Evolutionary conservation across 371 early-diverging fungal species (phyloP).

Genomic region (Mortierella sp.): DNA sequence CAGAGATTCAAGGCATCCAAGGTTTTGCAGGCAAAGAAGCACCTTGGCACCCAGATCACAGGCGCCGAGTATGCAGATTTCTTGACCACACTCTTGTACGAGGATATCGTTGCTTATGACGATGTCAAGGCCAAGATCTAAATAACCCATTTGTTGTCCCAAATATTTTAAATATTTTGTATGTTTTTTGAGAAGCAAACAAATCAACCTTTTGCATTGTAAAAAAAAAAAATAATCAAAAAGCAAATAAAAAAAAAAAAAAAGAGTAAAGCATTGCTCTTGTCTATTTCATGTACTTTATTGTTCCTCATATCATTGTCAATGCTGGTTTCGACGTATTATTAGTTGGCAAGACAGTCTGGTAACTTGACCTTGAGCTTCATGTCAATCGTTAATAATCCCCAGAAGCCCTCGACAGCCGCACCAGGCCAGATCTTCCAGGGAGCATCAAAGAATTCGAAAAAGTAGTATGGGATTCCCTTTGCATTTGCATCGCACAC

Average conservation of each 20-base stretch:
- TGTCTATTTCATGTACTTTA: neutral
- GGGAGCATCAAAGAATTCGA: constrained; percentile 77
- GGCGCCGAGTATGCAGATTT: constrained; percentile 93
- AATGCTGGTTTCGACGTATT: neutral
- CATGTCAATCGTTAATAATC: constrained; percentile 62
- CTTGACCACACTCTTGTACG: constrained; percentile 88
- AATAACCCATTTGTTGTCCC: constrained; percentile 2
- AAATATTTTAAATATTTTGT: neutral
- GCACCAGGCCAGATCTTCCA: constrained; percentile 74
- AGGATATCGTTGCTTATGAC: constrained; percentile 70
- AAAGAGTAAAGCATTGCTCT: neutral
- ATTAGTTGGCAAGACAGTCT: constrained; percentile 55
- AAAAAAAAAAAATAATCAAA: constrained; percentile 6
- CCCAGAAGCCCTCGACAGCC: constrained; percentile 75
- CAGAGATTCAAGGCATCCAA: constrained; percentile 73
- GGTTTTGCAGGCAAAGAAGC: constrained; percentile 82
- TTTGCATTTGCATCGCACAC: constrained; percentile 69
- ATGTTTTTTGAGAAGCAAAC: neutral
- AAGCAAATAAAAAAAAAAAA: neutral
- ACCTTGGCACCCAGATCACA: constrained; percentile 82
- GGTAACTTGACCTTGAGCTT: constrained; percentile 61
- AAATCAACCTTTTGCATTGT: constrained; percentile 22
- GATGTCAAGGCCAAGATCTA: constrained; percentile 59
- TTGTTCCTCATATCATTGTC: neutral
- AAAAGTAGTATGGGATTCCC: constrained; percentile 70